Conservation (phyloP, 352 stramenopile genomes). For the Globisporangium cylindrosporum region DNA sequence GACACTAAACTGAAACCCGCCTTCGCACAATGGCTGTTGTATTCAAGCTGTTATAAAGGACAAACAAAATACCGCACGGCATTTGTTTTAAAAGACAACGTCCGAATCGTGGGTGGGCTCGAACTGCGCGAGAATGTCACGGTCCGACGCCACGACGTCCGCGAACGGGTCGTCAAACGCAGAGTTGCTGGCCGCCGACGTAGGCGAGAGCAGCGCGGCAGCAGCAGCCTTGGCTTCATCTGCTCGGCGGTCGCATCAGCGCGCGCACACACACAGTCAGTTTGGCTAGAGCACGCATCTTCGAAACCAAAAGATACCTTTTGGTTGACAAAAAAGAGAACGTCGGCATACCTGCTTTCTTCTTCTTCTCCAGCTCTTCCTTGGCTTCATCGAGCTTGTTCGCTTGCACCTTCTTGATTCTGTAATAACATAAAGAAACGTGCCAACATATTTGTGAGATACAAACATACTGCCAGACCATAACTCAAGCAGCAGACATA, state of each 20-base stretch:
- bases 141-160: constrained; percentile 64
- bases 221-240: constrained; percentile 18
- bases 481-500: background rate
- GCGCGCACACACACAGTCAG: background rate
- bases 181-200: constrained; percentile 18
- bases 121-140: constrained; percentile 81
- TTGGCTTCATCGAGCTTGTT: constrained; percentile 95
- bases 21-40: background rate
- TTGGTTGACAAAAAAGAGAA: background rate
- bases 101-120: constrained; percentile 71
- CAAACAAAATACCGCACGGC: background rate
- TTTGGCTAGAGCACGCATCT: background rate
- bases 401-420: constrained; percentile 98
- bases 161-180: constrained; percentile 65
- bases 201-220: constrained; percentile 15
- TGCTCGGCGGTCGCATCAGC: background rate
- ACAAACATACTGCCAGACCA: background rate
- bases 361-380: constrained; percentile 50
- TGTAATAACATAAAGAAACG: constrained; percentile 21
- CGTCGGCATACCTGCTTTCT: constrained; percentile 34
- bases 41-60: constrained; percentile 23
- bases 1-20: background rate
- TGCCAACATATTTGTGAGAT: background rate
- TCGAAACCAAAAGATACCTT: background rate
- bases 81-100: constrained; percentile 65